Conservation (phyloP, 768 basidiomycete species). For the Leccinum barrowsii region DNA sequence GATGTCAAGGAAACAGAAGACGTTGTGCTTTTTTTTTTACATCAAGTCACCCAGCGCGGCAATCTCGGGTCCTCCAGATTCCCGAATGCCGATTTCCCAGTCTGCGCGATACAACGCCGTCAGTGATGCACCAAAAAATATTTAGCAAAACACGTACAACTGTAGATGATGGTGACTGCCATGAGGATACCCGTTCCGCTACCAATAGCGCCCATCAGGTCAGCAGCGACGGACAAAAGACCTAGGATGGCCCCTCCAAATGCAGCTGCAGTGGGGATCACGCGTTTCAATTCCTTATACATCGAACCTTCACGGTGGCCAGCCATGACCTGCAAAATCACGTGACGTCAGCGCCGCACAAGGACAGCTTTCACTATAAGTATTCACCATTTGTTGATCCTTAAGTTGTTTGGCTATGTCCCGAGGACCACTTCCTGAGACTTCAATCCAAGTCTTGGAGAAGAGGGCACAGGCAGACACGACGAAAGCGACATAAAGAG, state of each 20-base stretch:
- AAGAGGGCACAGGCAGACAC: constrained; percentile 93
- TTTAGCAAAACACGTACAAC: constrained; percentile 36
- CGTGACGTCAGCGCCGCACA: not conserved
- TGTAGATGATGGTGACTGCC: constrained; percentile 97
- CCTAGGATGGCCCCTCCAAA: constrained; percentile 98
- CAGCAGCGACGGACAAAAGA: constrained; percentile 84
- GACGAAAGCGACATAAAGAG: constrained; percentile 89
- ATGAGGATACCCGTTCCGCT: constrained; percentile 95
- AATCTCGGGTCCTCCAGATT: constrained; percentile 82
- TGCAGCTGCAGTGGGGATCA: constrained; percentile 96
- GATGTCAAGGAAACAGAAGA: not conserved
- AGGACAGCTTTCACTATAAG: not conserved
- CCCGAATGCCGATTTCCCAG: constrained; percentile 87
- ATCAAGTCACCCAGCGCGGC: constrained; percentile 75
- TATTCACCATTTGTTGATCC: constrained; percentile 90
- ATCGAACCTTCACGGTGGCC: constrained; percentile 95
- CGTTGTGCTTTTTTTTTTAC: constrained; percentile 34
- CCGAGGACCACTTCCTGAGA: constrained; percentile 91
- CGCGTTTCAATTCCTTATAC: constrained; percentile 98
- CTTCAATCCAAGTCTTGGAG: constrained; percentile 99
- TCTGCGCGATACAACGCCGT: constrained; percentile 41
- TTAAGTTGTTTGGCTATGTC: constrained; percentile 98
- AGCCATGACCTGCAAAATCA: constrained; percentile 57
- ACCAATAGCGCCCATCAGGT: constrained; percentile 94
- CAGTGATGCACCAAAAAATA: not conserved